A percentile compares a stretch with the other conserved stretches of the same genome.
Evolutionary conservation across 768 basidiomycete genomes (phyloP).

Genomic region (Suillus decipiens): DNA sequence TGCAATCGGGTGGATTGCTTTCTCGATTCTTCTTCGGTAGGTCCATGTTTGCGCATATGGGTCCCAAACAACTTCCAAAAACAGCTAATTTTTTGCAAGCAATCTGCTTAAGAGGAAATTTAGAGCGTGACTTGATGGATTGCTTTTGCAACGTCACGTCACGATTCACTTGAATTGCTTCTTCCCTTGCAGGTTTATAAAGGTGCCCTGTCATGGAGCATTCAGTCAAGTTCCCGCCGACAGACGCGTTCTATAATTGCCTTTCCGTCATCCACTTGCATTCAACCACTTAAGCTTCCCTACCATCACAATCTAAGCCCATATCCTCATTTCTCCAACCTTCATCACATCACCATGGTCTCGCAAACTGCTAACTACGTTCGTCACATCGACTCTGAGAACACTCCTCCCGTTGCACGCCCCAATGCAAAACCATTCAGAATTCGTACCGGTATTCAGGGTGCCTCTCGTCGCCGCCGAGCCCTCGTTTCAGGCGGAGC

Average conservation of each 20-base stretch:
- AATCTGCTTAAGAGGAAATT: slow-evolving; percentile 24
- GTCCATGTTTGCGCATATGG: slow-evolving; percentile 26
- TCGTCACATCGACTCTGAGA: slow-evolving; percentile 33
- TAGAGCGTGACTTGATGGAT: slow-evolving; percentile 21
- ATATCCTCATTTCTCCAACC: neutral
- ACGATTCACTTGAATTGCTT: slow-evolving; percentile 20
- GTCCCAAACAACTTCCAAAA: slow-evolving; percentile 30
- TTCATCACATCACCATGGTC: slow-evolving; percentile 29
- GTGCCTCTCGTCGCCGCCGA: slow-evolving; percentile 40
- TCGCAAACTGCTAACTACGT: slow-evolving; percentile 22
- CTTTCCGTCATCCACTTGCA: slow-evolving; percentile 1
- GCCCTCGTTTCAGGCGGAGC: slow-evolving; percentile 32
- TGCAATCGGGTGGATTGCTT: slow-evolving; percentile 30
- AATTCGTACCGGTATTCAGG: slow-evolving; percentile 32
- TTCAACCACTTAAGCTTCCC: neutral
- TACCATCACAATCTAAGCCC: slow-evolving; percentile 9
- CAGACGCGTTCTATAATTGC: slow-evolving; percentile 1
- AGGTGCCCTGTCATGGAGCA: slow-evolving; percentile 11
- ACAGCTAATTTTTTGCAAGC: slow-evolving; percentile 17
- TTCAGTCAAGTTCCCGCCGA: slow-evolving; percentile 14
- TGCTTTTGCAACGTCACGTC: slow-evolving; percentile 36
- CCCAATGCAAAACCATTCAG: slow-evolving; percentile 16
- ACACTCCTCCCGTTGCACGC: slow-evolving; percentile 31
- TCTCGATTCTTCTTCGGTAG: slow-evolving; percentile 12
- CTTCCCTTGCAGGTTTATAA: slow-evolving; percentile 27